These are phyloP conservation scores for Claviceps monticola DNA, from an alignment of 2,329 filamentous ascomycete genomes.

Conservation along the genomic window DNA sequence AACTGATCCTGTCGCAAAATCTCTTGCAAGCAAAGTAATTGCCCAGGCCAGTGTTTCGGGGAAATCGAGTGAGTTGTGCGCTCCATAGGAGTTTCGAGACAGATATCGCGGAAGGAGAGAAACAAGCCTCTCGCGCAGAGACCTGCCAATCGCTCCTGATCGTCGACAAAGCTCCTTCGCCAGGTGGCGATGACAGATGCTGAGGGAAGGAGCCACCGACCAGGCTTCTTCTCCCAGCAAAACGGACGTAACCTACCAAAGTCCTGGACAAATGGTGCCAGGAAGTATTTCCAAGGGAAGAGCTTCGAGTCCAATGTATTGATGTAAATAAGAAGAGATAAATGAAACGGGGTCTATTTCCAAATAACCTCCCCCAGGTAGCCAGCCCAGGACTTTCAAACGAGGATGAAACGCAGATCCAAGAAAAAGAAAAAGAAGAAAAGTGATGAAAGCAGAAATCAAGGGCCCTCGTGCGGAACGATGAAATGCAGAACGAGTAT, in stretches of 20 bases:
- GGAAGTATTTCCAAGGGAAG: neutral
- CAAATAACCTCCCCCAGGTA: neutral
- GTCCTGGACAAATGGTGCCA: neutral
- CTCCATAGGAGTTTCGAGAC: neutral
- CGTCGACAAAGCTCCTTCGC: neutral
- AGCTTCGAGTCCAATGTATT: no score
- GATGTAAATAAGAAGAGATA: neutral
- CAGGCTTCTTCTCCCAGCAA: neutral
- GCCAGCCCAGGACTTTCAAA: neutral
- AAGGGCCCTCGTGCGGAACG: neutral
- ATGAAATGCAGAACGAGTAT: neutral
- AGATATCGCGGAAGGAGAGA: neutral
- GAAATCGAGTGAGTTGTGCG: neutral
- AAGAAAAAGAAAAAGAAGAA: neutral
- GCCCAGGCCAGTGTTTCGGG: neutral
- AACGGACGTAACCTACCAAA: neutral
- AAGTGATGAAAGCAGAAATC: neutral
- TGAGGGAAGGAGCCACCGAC: constrained; percentile 2
- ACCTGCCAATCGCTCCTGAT: neutral
- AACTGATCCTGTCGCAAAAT: neutral
- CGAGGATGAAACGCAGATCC: neutral
- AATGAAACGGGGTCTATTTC: neutral
- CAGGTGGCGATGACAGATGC: neutral
- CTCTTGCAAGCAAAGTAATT: neutral
- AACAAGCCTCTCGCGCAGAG: neutral